Evolutionary conservation across 345 rosid genomes (phyloP).

Genomic region (Psidium friedrichsthalianum): DNA sequence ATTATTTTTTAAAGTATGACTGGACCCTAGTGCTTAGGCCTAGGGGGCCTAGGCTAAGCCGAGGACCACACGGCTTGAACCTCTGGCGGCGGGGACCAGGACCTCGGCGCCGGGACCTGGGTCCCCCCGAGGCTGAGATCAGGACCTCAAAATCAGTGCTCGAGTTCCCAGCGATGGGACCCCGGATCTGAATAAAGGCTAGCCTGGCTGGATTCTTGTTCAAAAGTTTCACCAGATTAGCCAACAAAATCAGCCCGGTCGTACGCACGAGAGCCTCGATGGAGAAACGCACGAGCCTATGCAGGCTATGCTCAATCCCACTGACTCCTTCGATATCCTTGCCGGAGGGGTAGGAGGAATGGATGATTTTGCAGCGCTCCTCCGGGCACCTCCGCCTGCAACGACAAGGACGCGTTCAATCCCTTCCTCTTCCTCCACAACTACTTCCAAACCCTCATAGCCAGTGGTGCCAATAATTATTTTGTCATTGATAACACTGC

Average conservation of each 20-base stretch:
- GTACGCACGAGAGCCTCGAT: background rate
- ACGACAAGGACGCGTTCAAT: no score
- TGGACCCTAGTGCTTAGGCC: background rate
- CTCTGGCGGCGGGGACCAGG: background rate
- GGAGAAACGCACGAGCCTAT: no score
- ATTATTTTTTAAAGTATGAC: background rate
- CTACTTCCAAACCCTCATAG: no score
- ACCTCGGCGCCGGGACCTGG: background rate
- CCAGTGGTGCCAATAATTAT: no score
- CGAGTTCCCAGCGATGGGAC: accelerated
- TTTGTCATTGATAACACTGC: no score
- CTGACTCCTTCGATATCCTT: no score
- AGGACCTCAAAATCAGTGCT: background rate
- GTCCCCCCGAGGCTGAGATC: background rate
- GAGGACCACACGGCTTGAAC: background rate
- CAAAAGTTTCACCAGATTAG: constrained; percentile 8
- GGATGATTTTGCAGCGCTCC: no score
- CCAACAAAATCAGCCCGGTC: constrained; percentile 4
- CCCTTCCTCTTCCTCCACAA: no score
- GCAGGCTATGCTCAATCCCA: no score
- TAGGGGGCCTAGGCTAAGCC: background rate
- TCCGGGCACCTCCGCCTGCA: no score
- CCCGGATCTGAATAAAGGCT: background rate
- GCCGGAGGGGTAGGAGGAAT: no score
- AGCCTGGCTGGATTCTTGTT: background rate